Evolutionary conservation across 164 flowering plant species (phyloP).

Genomic region (Stephania yunnanensis): DNA sequence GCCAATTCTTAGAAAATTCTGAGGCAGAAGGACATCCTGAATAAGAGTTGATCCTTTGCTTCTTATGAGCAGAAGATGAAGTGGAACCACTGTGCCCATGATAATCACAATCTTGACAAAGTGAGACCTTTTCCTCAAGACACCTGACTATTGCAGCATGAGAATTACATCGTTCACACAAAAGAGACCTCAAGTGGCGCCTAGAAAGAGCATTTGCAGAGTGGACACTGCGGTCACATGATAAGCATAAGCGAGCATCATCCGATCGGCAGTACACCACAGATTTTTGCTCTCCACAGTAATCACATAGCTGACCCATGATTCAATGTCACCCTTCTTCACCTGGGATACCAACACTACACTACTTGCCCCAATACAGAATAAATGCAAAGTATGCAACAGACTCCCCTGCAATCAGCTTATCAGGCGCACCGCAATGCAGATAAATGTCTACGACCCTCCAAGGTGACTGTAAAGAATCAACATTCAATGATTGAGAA

Average conservation of each 20-base stretch:
- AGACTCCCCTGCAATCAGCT: not conserved
- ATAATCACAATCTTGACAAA: conserved; percentile 89
- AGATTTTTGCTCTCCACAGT: conserved; percentile 75
- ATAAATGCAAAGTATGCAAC: not conserved
- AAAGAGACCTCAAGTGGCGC: conserved; percentile 80
- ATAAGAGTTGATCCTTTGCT: conserved; percentile 66
- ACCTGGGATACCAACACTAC: not conserved
- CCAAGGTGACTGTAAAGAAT: not conserved
- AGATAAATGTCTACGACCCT: conserved; percentile 7
- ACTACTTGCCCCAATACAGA: not conserved
- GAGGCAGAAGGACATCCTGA: conserved; percentile 87
- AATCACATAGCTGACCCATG: conserved; percentile 85
- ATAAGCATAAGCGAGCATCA: conserved; percentile 84
- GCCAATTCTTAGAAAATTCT: conserved; percentile 72
- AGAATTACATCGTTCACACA: conserved; percentile 76
- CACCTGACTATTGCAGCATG: conserved; percentile 82
- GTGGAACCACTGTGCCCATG: conserved; percentile 41
- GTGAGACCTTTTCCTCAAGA: conserved; percentile 62
- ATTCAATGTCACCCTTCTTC: conserved; percentile 5
- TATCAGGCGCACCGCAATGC: not conserved
- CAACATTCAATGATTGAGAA: not conserved
- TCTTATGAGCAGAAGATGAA: conserved; percentile 26
- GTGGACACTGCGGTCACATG: conserved; percentile 87
- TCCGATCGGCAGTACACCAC: conserved; percentile 88
- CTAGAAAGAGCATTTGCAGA: conserved; percentile 85